Conservation (phyloP, 306 rosid genomes). For the Neltuma alba region DNA sequence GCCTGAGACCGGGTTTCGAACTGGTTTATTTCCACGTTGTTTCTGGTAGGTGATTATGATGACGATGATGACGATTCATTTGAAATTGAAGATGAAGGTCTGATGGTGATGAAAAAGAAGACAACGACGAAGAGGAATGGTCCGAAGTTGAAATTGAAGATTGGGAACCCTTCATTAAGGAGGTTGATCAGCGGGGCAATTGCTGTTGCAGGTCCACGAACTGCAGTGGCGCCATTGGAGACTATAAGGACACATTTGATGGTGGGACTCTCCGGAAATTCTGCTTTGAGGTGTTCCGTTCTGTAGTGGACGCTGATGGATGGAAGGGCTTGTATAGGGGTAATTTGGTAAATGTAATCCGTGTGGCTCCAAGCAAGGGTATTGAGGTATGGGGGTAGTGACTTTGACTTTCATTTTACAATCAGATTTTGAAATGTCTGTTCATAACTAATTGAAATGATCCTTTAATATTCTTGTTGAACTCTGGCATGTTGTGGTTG, state of each 20-base stretch:
- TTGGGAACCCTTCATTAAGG: conserved; percentile 52
- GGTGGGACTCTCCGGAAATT: conserved; percentile 50
- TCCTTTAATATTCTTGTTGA: not conserved
- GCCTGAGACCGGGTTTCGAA: not conserved
- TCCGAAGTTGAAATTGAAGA: conserved; percentile 40
- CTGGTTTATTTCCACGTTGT: not conserved
- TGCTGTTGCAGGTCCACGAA: conserved; percentile 61
- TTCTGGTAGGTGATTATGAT: not conserved
- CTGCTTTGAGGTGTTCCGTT: conserved; percentile 45
- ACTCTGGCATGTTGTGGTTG: not conserved
- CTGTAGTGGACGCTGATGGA: conserved; percentile 49
- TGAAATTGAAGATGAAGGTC: not conserved
- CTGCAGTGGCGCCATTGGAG: conserved; percentile 57
- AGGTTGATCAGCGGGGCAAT: conserved; percentile 69
- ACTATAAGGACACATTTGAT: conserved; percentile 55
- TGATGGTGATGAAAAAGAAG: not conserved
- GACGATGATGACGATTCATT: not conserved
- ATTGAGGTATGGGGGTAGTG: conserved; percentile 37
- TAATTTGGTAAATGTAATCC: conserved; percentile 51
- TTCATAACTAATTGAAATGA: too few relatives aligned
- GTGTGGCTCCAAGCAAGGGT: conserved; percentile 57
- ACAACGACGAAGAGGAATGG: conserved; percentile 11
- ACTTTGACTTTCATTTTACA: not conserved
- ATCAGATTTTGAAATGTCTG: too few relatives aligned
- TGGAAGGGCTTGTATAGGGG: conserved; percentile 58